These are phyloP conservation scores for Penicillium daleae DNA, from an alignment of 495 filamentous ascomycete genomes.

Conservation along the genomic window DNA sequence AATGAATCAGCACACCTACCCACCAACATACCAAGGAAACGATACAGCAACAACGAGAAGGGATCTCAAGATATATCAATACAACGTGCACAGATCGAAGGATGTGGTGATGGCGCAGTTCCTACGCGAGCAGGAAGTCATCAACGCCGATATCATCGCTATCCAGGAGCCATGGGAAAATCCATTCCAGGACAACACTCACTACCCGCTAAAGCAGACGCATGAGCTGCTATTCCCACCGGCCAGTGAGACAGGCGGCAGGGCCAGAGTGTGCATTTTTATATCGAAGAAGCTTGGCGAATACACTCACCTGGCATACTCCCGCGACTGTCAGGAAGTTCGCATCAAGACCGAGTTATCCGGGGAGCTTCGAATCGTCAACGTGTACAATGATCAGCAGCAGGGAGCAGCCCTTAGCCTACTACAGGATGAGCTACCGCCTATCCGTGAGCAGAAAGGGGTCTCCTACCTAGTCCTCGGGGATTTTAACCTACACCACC, in stretches of 20 bases:
- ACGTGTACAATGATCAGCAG: conserved; percentile 12
- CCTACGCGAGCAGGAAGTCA: conserved; percentile 15
- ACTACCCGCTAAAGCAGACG: conserved; percentile 16
- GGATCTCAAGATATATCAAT: conserved; percentile 10
- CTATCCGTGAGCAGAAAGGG: neutral
- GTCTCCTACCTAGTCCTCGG: neutral
- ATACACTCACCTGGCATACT: neutral
- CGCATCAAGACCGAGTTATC: neutral
- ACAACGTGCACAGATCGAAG: conserved; percentile 24
- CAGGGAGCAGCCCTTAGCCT: neutral
- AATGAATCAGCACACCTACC: no score
- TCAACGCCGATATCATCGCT: conserved; percentile 23
- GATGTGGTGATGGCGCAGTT: conserved; percentile 29
- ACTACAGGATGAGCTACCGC: neutral
- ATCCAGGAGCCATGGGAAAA: conserved; percentile 30
- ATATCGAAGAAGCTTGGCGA: neutral
- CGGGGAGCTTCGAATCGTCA: conserved; percentile 10
- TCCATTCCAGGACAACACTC: conserved; percentile 16
- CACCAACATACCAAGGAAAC: neutral
- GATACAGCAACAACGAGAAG: no score
- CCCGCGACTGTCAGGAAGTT: neutral
- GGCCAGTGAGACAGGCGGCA: neutral
- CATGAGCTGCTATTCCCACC: conserved; percentile 22
- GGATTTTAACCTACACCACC: no score
- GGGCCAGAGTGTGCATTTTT: neutral